Percentiles rank a stretch among this genome's conserved stretches.
Conservation (phyloP, 129 eudicot species). For the Centaurea solstitialis region DNA sequence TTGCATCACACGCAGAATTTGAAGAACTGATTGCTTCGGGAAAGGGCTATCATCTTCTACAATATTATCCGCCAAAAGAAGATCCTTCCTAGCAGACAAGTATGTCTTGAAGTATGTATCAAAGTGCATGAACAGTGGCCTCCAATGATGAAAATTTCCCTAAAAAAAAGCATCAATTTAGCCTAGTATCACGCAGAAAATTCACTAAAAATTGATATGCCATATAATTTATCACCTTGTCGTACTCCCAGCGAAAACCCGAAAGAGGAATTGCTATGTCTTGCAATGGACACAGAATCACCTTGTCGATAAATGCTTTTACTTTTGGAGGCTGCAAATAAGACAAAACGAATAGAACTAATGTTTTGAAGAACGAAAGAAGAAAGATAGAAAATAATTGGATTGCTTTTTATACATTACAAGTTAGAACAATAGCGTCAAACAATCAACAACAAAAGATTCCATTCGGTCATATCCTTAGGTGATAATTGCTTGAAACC, state of each 20-base stretch:
- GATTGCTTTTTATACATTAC: constrained; percentile 2
- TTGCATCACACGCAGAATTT: constrained; percentile 90
- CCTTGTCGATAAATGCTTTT: constrained; percentile 84
- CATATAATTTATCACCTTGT: constrained; percentile 59
- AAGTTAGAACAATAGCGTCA: background rate
- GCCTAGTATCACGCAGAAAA: constrained; percentile 11
- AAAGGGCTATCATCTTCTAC: constrained; percentile 59
- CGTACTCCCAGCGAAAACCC: constrained; percentile 93
- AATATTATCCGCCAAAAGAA: constrained; percentile 59
- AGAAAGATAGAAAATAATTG: background rate
- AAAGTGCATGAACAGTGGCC: constrained; percentile 93
- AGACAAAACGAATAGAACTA: background rate
- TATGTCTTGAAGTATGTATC: constrained; percentile 89
- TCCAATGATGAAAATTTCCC: constrained; percentile 99
- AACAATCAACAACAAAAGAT: background rate
- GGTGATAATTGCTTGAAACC: background rate
- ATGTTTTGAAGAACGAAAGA: background rate
- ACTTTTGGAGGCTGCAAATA: constrained; percentile 77
- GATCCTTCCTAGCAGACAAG: constrained; percentile 77
- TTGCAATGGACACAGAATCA: constrained; percentile 89
- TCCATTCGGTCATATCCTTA: background rate
- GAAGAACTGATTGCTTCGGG: constrained; percentile 85
- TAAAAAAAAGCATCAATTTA: constrained; percentile 36
- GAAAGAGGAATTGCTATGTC: constrained; percentile 93
- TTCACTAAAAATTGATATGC: background rate